These are phyloP conservation scores for Schizosaccharomyces japonicus DNA, from an alignment of 805 yeast species.

Conservation along the genomic window DNA sequence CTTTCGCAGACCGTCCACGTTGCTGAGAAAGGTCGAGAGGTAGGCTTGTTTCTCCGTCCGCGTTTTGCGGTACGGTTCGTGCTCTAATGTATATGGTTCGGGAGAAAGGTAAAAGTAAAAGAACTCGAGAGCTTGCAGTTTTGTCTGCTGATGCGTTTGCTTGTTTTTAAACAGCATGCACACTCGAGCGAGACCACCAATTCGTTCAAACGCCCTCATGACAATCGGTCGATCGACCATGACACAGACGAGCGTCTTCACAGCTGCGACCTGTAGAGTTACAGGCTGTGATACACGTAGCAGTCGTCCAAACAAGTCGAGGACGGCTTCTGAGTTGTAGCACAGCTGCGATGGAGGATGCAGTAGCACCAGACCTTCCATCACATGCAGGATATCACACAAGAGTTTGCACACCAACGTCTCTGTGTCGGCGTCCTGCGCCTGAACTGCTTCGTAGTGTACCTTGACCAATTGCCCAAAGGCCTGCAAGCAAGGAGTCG, in stretches of 20 bases:
- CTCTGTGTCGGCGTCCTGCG: neutral
- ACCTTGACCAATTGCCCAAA: neutral
- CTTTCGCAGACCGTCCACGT: constrained; percentile 16
- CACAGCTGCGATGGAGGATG: neutral
- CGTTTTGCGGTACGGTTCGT: constrained; percentile 14
- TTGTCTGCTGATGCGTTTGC: constrained; percentile 20
- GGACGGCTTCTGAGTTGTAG: neutral
- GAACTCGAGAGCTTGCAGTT: constrained; percentile 32
- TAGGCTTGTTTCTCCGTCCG: constrained; percentile 16
- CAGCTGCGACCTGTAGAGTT: constrained; percentile 11
- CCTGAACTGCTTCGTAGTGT: neutral
- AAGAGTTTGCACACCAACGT: neutral
- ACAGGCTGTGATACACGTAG: neutral
- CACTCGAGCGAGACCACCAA: constrained; percentile 24
- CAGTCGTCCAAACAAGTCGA: neutral
- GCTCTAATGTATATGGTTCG: constrained; percentile 16
- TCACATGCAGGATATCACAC: neutral
- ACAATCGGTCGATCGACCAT: constrained; percentile 24
- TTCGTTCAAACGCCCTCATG: constrained; percentile 25
- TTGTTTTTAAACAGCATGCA: constrained; percentile 16
- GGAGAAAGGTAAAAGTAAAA: constrained; percentile 30
- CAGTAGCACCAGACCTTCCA: constrained; percentile 1
- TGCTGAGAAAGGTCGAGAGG: constrained; percentile 15
- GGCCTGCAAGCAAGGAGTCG: neutral
- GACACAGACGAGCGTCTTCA: constrained; percentile 27